A percentile compares a stretch with the other conserved stretches of the same genome.
Evolutionary conservation across 2,329 filamentous ascomycete species (phyloP).

Genomic region (Emergomyces pasteurianus): DNA sequence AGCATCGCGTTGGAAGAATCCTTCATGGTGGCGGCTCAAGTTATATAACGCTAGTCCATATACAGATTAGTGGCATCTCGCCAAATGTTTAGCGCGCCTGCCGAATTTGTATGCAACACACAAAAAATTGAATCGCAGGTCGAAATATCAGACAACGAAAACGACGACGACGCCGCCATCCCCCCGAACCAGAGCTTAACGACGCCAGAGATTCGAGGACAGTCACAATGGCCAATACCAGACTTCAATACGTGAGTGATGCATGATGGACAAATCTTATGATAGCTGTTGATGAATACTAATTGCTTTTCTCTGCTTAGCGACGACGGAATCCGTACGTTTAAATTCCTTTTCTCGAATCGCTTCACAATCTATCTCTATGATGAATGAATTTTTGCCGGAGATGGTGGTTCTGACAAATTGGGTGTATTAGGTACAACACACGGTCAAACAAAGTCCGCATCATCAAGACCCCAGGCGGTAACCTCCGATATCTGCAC

Average conservation of each 20-base stretch:
- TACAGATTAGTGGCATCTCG: conserved; percentile 22
- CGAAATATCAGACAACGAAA: conserved; percentile 32
- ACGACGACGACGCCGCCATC: conserved; percentile 31
- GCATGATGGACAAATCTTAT: background rate
- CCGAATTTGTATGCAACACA: conserved; percentile 30
- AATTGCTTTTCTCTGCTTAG: conserved; percentile 34
- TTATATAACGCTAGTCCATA: conserved; percentile 14
- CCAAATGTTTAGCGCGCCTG: conserved; percentile 29
- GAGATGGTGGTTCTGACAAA: conserved; percentile 1
- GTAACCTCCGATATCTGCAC: conserved; percentile 90
- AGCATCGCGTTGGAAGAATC: conserved; percentile 9
- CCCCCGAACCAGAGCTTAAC: conserved; percentile 28
- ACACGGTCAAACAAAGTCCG: conserved; percentile 95
- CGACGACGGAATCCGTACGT: conserved; percentile 73
- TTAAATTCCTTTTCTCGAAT: conserved; percentile 8
- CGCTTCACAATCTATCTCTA: background rate
- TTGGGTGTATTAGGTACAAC: conserved; percentile 63
- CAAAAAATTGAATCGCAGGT: conserved; percentile 29
- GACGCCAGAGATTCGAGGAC: conserved; percentile 31
- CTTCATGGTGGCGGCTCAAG: conserved; percentile 24
- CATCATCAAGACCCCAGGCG: conserved; percentile 91
- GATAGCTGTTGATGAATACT: conserved; percentile 12
- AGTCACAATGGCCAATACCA: conserved; percentile 42
- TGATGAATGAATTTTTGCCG: background rate
- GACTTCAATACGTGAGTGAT: conserved; percentile 38